phyloP scores from a whole-genome alignment of 345 rosid species.

The Moricandia arvensis region DNA sequence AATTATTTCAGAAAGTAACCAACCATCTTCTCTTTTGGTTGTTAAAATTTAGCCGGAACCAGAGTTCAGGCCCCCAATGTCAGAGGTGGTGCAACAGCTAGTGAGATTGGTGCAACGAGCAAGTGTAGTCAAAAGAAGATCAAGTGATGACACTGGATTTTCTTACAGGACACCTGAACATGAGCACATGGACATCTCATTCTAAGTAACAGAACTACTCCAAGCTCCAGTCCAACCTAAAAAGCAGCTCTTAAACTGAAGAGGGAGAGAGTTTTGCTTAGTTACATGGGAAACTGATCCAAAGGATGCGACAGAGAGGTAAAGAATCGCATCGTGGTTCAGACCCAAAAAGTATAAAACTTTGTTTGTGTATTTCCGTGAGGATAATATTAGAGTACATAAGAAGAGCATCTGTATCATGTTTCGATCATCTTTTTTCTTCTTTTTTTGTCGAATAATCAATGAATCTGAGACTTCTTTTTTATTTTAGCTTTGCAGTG shows the following conservation, averaged over 20 bases:
- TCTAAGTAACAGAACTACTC: constrained; percentile 31
- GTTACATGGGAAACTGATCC: constrained; percentile 13
- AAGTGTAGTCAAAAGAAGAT: constrained; percentile 72
- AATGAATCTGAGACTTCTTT: not conserved
- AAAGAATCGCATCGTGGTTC: constrained; percentile 15
- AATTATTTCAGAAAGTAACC: constrained; percentile 55
- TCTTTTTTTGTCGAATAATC: not conserved
- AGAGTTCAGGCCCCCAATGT: constrained; percentile 98
- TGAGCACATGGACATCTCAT: constrained; percentile 63
- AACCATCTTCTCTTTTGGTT: not conserved
- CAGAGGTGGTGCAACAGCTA: constrained; percentile 94
- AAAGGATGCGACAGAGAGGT: not conserved
- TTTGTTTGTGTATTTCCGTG: constrained; percentile 11
- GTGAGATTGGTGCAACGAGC: constrained; percentile 95
- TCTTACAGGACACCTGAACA: constrained; percentile 83
- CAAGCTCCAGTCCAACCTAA: constrained; percentile 1
- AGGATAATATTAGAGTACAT: constrained; percentile 23
- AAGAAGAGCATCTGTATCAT: not conserved
- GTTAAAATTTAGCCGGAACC: constrained; percentile 76
- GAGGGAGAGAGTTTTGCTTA: not conserved
- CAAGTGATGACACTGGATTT: constrained; percentile 87
- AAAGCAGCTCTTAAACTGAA: not conserved
- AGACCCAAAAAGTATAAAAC: not conserved
- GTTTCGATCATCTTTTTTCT: not conserved
- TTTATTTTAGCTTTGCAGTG: not conserved